These are phyloP conservation scores for Bryum argenteum DNA, from an alignment of 225 moss, liverwort and hornwort genomes.

Conservation along the genomic window DNA sequence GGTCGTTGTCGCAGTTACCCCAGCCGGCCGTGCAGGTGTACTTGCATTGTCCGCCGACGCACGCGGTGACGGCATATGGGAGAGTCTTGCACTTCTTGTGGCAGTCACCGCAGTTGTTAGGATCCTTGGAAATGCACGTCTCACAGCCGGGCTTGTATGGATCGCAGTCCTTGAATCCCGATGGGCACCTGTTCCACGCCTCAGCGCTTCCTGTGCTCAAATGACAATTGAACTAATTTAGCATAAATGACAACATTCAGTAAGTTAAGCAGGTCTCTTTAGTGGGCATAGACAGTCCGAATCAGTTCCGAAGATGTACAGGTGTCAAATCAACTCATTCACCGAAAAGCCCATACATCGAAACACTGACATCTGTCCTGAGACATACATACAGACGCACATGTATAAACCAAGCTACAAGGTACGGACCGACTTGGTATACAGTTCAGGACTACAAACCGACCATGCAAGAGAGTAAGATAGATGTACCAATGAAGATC, in stretches of 20 bases:
- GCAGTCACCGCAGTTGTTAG: constrained; percentile 6
- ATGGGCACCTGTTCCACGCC: not conserved
- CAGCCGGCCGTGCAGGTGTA: constrained; percentile 15
- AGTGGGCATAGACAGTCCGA: too few relatives aligned
- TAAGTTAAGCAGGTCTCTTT: not conserved
- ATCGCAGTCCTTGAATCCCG: constrained; percentile 1
- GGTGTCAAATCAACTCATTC: too few relatives aligned
- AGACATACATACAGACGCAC: too few relatives aligned
- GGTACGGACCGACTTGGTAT: not conserved
- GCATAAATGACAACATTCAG: not conserved
- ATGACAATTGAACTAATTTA: not conserved
- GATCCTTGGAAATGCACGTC: not conserved
- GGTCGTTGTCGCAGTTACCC: constrained; percentile 7
- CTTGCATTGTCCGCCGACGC: not conserved
- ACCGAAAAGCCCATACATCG: too few relatives aligned
- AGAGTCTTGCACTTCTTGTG: not conserved
- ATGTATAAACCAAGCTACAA: not conserved
- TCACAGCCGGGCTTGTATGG: constrained; percentile 11
- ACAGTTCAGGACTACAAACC: not conserved
- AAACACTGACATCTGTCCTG: too few relatives aligned
- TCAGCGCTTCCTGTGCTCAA: not conserved
- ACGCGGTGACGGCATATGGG: not conserved
- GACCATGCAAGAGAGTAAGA: not conserved
- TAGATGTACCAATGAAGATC: constrained; percentile 9
- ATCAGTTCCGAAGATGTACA: too few relatives aligned